A percentile compares a stretch with the other conserved stretches of the same genome.
phyloP scores from a whole-genome alignment of 2,329 filamentous ascomycete species.

The Sordariomycetes sp. region DNA sequence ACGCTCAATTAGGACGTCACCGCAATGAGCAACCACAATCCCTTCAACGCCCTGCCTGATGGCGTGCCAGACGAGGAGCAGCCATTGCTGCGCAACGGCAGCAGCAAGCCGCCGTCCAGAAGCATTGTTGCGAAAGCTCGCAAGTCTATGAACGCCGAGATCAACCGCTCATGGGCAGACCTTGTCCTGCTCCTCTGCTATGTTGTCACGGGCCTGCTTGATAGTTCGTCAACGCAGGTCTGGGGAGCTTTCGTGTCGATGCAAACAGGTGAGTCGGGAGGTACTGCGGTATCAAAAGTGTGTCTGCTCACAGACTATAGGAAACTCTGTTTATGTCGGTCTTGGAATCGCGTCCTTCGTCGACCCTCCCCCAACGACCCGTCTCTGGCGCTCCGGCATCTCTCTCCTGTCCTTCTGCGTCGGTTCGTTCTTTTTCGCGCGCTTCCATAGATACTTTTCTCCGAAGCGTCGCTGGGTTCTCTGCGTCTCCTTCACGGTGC shows the following conservation, averaged over 20 bases:
- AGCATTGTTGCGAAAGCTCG: slow-evolving; percentile 16
- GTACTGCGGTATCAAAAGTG: too few relatives aligned
- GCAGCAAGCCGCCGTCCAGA: slow-evolving; percentile 9
- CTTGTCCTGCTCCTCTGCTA: slow-evolving; percentile 63
- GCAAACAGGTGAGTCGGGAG: slow-evolving; percentile 67
- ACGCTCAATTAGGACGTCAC: not conserved
- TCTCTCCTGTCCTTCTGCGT: slow-evolving; percentile 64
- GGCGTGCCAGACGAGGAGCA: slow-evolving; percentile 16
- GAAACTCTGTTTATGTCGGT: slow-evolving; percentile 73
- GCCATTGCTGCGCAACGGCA: slow-evolving; percentile 19
- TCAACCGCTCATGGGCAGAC: slow-evolving; percentile 57
- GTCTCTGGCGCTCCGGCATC: slow-evolving; percentile 50
- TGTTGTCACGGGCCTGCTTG: slow-evolving; percentile 66
- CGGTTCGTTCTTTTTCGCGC: slow-evolving; percentile 62
- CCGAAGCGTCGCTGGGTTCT: slow-evolving; percentile 58
- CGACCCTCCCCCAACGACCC: slow-evolving; percentile 14
- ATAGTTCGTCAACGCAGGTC: slow-evolving; percentile 66
- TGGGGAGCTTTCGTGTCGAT: slow-evolving; percentile 78
- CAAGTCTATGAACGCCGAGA: slow-evolving; percentile 29
- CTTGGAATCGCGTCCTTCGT: slow-evolving; percentile 56
- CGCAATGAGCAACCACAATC: not conserved
- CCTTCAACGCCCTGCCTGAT: not conserved
- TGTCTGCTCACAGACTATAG: too few relatives aligned
- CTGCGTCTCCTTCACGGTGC: slow-evolving; percentile 45
- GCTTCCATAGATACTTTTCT: slow-evolving; percentile 55